These are phyloP conservation scores for Ceratorhiza oryzae-sativae DNA, from an alignment of 1,284 basidiomycete species.

Conservation along the genomic window DNA sequence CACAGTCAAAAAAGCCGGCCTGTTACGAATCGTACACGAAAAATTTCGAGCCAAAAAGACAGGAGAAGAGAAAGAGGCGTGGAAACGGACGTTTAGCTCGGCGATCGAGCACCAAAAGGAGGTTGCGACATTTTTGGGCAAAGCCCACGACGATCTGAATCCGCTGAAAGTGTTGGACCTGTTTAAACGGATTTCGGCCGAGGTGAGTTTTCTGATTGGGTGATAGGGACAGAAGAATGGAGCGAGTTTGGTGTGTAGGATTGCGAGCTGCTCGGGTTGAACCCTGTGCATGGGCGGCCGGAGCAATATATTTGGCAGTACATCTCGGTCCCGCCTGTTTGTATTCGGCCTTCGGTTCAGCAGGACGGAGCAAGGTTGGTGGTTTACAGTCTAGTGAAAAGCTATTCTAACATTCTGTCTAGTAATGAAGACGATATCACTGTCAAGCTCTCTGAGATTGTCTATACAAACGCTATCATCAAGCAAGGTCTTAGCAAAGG, in stretches of 20 bases:
- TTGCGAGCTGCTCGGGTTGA: constrained; percentile 91
- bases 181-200: constrained; percentile 92
- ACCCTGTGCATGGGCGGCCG: constrained; percentile 88
- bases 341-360: constrained; percentile 95
- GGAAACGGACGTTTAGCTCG: constrained; percentile 82
- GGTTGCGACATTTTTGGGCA: constrained; percentile 83
- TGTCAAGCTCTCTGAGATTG: constrained; percentile 96
- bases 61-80: constrained; percentile 86
- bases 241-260: constrained; percentile 62
- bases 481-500: constrained; percentile 90
- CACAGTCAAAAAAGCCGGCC: constrained; percentile 93
- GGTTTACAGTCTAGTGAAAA: neutral
- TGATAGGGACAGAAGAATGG: neutral
- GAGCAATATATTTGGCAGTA: constrained; percentile 99
- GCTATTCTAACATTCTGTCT: neutral
- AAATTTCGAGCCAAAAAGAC: constrained; percentile 97
- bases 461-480: constrained; percentile 93
- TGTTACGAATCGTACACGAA: constrained; percentile 94
- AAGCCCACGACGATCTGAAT: constrained; percentile 94
- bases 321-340: constrained; percentile 97
- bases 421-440: constrained; percentile 99
- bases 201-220: constrained; percentile 60
- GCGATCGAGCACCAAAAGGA: constrained; percentile 91
- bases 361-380: constrained; percentile 84
- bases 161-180: constrained; percentile 93